Evolutionary conservation across 208 protist genomes (phyloP).

Genomic region (Blechomonas ayalai): DNA sequence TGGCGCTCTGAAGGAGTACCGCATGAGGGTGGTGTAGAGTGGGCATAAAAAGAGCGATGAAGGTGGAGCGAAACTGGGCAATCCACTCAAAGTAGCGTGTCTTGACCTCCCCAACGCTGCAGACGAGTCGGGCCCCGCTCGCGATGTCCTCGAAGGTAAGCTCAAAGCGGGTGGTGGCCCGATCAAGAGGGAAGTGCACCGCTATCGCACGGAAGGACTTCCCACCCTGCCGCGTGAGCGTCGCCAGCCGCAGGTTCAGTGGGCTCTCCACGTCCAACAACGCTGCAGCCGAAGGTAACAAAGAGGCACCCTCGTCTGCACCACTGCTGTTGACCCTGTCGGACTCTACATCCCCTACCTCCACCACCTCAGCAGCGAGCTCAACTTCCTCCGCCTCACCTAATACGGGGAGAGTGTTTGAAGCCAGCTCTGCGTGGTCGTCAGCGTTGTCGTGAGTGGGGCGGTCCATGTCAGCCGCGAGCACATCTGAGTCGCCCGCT

Average conservation of each 20-base stretch:
- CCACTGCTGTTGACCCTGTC: background rate
- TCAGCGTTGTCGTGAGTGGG: background rate
- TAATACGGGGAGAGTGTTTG: background rate
- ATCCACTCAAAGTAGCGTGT: conserved; percentile 71
- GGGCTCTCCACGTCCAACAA: conserved; percentile 72
- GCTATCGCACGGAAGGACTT: conserved; percentile 81
- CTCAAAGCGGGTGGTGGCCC: conserved; percentile 54
- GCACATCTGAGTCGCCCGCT: conserved; percentile 7
- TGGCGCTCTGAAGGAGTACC: conserved; percentile 61
- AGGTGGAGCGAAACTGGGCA: conserved; percentile 63
- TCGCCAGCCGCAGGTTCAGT: conserved; percentile 81
- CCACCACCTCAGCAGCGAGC: conserved; percentile 26
- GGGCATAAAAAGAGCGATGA: conserved; percentile 74
- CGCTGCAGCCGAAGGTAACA: conserved; percentile 21
- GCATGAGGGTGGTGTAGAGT: conserved; percentile 70
- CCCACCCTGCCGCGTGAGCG: conserved; percentile 68
- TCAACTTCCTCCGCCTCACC: conserved; percentile 43
- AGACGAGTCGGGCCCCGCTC: conserved; percentile 51
- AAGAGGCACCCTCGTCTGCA: background rate
- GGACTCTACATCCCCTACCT: conserved; percentile 1
- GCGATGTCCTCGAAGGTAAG: conserved; percentile 83
- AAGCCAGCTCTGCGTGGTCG: conserved; percentile 1
- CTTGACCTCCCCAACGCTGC: conserved; percentile 56
- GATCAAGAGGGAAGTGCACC: conserved; percentile 47
- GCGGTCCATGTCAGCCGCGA: background rate